Percentiles rank a stretch among this genome's conserved stretches.
Evolutionary conservation across 2,329 filamentous ascomycete genomes (phyloP).

Genomic region (Trichophaea hybrida): DNA sequence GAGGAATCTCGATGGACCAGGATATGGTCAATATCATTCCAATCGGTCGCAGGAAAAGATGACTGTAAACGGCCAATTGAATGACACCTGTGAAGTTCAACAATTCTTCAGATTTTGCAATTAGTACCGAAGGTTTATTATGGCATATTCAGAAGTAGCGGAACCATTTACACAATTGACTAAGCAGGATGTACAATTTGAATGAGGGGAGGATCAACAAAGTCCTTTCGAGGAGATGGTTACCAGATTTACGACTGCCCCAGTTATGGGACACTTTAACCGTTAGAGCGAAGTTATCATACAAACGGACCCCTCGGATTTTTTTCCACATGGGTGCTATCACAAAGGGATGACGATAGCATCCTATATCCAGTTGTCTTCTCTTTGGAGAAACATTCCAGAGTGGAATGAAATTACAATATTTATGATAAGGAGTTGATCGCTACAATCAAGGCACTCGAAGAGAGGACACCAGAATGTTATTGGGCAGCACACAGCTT

Average conservation of each 20-base stretch:
- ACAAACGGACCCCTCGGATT: slow-evolving; percentile 11
- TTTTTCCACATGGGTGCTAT: slow-evolving; percentile 2
- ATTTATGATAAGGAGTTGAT: slow-evolving; percentile 32
- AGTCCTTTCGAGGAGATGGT: slow-evolving; percentile 13
- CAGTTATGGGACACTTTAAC: slow-evolving; percentile 14
- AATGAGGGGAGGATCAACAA: slow-evolving; percentile 7
- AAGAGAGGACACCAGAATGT: slow-evolving; percentile 25
- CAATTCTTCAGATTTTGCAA: too few relatives aligned
- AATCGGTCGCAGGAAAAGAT: too few relatives aligned
- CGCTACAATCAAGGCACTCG: slow-evolving; percentile 28
- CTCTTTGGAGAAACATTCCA: slow-evolving; percentile 10
- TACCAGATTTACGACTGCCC: slow-evolving; percentile 20
- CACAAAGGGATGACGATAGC: slow-evolving; percentile 5
- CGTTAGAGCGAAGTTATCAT: background rate
- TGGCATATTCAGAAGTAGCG: too few relatives aligned
- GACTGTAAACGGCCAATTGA: too few relatives aligned
- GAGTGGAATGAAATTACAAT: slow-evolving; percentile 28
- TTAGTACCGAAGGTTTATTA: too few relatives aligned
- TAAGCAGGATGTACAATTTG: background rate
- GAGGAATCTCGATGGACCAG: too few relatives aligned
- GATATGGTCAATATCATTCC: too few relatives aligned
- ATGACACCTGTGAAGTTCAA: too few relatives aligned
- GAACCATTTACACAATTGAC: too few relatives aligned
- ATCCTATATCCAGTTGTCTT: slow-evolving; percentile 7
- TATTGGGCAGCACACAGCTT: slow-evolving; percentile 11